Base-by-base conservation (phyloP, 2,329 filamentous ascomycete genomes). In the Cercospora nicotianae region DNA sequence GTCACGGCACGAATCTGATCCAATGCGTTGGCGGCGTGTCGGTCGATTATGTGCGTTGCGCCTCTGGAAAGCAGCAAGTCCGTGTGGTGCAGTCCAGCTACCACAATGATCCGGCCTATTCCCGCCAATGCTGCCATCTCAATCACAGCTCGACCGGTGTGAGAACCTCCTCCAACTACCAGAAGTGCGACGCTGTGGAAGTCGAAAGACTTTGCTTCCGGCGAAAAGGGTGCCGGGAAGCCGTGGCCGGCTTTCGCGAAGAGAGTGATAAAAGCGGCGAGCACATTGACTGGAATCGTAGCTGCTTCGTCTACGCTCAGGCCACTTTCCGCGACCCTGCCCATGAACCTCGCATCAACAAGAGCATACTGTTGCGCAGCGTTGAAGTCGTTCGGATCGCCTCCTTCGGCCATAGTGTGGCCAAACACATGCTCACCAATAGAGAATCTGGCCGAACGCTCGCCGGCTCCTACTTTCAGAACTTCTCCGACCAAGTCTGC, bases 281-380 rank as follows among this genome's bases (percentile, higher is more conserved):
- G 8, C 18, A 62, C 36, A 48, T 62, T 62, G 42, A 28, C 28
- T 0, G 60, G 60, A 36, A 62, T 45, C 2, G 60, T 48, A 3
- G 60, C 60, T 45, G 60, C 60, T 28, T 62, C 60, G 13, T 62
- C 31, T n/a, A 28, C 23, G 28, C 13, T 62, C 31, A 28, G 42
- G 9, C 42, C 60, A 42, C 33, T 30, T 2, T 48, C 20, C 13
- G 60, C 18, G 20, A 62, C 23, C 20, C 42, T 62, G 16, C 31
- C 18, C 20, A 28, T 5, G 12, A 30, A 42, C 3, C 28, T 28
- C 5, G 39, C 33, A 30, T 62, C 60, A 3, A 48, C 33, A n/a
- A 62, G 18, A 26, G 60, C 60, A 48, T 62, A 62, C n/a, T 62
- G 20, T 18, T 62, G 60, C 33, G 42, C 42, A 9, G 42, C 42